These are phyloP conservation scores for Meyerozyma athensensis DNA, from an alignment of 1,139 yeast genomes.

Conservation along the genomic window DNA sequence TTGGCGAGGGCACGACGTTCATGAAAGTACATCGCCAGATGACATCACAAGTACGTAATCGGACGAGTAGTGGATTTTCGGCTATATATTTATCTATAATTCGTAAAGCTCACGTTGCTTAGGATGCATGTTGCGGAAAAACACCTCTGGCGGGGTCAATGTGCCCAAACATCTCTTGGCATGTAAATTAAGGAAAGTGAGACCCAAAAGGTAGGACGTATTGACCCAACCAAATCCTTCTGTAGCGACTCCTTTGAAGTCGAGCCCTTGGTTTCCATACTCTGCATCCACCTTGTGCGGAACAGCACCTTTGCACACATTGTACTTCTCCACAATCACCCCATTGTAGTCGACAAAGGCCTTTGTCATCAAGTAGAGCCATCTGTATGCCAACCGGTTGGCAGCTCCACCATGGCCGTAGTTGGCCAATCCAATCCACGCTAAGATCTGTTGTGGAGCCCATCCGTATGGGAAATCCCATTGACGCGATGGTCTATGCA, in stretches of 20 bases:
- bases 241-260: conserved; percentile 87
- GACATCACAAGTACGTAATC: no score
- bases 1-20: background rate
- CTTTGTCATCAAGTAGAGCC: conserved; percentile 86
- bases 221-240: conserved; percentile 99
- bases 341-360: conserved; percentile 95
- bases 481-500: conserved; percentile 80
- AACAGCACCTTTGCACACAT: conserved; percentile 75
- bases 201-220: conserved; percentile 75
- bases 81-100: background rate
- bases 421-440: conserved; percentile 80
- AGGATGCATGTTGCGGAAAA: conserved; percentile 48
- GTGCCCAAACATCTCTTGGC: conserved; percentile 79
- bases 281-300: conserved; percentile 95
- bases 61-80: no score
- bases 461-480: conserved; percentile 99
- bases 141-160: conserved; percentile 72
- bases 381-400: conserved; percentile 72
- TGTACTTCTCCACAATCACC: conserved; percentile 92
- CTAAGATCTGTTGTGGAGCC: conserved; percentile 97
- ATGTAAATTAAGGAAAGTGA: conserved; percentile 61
- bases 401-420: conserved; percentile 71
- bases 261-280: conserved; percentile 95
- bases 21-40: background rate
- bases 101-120: conserved; percentile 36